A percentile compares a stretch with the other conserved stretches of the same genome.
phyloP scores from a whole-genome alignment of 345 rosid genomes.

The Aurinia saxatilis region DNA sequence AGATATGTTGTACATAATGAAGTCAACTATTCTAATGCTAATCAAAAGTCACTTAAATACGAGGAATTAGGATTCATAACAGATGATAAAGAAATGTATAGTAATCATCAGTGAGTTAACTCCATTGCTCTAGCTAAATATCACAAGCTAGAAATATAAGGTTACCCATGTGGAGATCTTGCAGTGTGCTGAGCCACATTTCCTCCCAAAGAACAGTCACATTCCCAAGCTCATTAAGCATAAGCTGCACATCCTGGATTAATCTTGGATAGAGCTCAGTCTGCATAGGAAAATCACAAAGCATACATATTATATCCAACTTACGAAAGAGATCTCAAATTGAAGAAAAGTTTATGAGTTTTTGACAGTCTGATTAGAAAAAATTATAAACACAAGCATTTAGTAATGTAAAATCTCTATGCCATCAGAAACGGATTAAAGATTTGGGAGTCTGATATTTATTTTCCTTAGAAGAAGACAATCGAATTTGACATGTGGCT shows the following conservation, averaged over 20 bases:
- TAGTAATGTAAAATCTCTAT: neutral
- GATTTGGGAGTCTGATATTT: neutral
- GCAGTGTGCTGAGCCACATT: slow-evolving; percentile 93
- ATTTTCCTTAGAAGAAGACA: neutral
- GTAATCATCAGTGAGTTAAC: neutral
- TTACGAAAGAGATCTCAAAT: neutral
- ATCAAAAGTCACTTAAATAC: neutral
- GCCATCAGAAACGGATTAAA: neutral
- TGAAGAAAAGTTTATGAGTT: neutral
- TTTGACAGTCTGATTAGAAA: neutral
- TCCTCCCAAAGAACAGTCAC: slow-evolving; percentile 98
- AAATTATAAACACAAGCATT: neutral
- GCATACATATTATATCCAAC: slow-evolving; percentile 4
- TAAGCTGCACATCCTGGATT: slow-evolving; percentile 86
- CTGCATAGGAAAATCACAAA: slow-evolving; percentile 43
- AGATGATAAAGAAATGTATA: neutral
- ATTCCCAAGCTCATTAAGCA: slow-evolving; percentile 85
- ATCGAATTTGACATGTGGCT: neutral
- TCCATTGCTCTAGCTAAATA: slow-evolving; percentile 3
- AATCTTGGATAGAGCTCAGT: slow-evolving; percentile 71
- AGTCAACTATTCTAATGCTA: slow-evolving; percentile 1
- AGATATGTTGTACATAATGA: neutral
- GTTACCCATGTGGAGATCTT: slow-evolving; percentile 90
- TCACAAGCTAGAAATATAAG: slow-evolving; percentile 1
- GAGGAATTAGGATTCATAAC: neutral